A percentile compares a stretch with the other conserved stretches of the same genome.
Evolutionary conservation across 2,329 filamentous ascomycete genomes (phyloP).

Genomic region (Fusarium domesticum): DNA sequence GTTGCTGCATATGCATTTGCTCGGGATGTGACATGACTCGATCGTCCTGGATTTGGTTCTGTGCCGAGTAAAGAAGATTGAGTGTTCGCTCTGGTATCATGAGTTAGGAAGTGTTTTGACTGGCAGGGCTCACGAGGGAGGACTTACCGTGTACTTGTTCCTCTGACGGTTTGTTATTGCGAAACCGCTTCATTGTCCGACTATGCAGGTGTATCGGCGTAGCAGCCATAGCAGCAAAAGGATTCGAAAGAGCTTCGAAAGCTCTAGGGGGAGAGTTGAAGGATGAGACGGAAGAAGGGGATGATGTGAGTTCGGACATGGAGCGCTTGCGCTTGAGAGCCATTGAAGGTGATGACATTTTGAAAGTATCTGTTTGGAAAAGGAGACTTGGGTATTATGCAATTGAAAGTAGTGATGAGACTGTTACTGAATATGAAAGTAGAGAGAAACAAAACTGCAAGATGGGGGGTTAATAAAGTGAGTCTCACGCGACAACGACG

Average conservation of each 20-base stretch:
- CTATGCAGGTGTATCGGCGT: conserved; percentile 47
- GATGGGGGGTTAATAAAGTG: neutral
- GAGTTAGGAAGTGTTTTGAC: conserved; percentile 14
- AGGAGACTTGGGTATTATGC: neutral
- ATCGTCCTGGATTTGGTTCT: conserved; percentile 33
- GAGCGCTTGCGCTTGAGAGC: conserved; percentile 63
- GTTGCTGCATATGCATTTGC: conserved; percentile 8
- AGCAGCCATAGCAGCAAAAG: conserved; percentile 35
- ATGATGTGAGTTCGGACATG: conserved; percentile 52
- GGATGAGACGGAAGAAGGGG: conserved; percentile 43
- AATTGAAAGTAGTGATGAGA: neutral
- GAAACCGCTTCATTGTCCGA: conserved; percentile 60
- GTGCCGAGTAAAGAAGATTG: conserved; percentile 56
- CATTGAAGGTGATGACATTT: conserved; percentile 25
- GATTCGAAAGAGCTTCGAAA: conserved; percentile 30
- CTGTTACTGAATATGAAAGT: no score
- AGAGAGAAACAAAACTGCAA: no score
- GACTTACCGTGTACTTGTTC: conserved; percentile 53
- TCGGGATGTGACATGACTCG: conserved; percentile 2
- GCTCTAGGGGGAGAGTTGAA: conserved; percentile 38
- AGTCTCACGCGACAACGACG: conserved; percentile 17
- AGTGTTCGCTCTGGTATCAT: conserved; percentile 51
- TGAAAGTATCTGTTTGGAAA: neutral
- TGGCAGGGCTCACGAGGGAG: neutral
- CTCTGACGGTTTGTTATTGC: conserved; percentile 57